Evolutionary conservation across 1,284 basidiomycete species (phyloP), one percentile per base, ranked within the genome.

Genomic region (Malassezia cuniculi): DNA sequence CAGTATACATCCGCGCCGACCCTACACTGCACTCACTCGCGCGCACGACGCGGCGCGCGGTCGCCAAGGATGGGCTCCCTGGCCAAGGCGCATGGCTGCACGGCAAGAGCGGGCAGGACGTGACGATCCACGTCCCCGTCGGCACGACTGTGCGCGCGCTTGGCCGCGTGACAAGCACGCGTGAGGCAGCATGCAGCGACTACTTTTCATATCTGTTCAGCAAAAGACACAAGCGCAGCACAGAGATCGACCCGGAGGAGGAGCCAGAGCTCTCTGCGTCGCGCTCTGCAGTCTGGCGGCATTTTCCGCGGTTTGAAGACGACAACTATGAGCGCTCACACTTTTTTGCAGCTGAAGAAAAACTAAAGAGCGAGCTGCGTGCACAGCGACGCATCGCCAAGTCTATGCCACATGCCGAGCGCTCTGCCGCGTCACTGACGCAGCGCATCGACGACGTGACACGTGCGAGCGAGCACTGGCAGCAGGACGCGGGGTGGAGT

Each of bases 101-200:
- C 30, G 64, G 62, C 4, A 41, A 42, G 12, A 44, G 48, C 16
- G 62, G 50, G 1, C 48, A 48, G 10, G 54, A 61, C 33, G 46
- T 51, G 31, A 50, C 46, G 9, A 43, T 67, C 26, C 46, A 55
- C 21, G 62, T 67, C 6, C 64, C 64, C 15, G 59, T 66, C 3
- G 64, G 64, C 5, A 67, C 64, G 3, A 58, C 65, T 1, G 60
- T 63, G 17, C 52, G 48, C n/a, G 55, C 57, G 1, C 43, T 50
- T 1, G 32, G 48, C 2, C 32, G 50, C 0, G 38, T 48, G 9
- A 25, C 36, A 19, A 52, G 55, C 24, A 44, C 45, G 4, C 56
- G 55, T 16, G 48, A 54, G 18, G 43, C 43, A 14, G 42, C 48
- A 27, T 47, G 36, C n/a, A 42, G 46, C 21, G 46, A 50, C 24